Evolutionary conservation across 495 filamentous ascomycete species (phyloP).

Genomic region (Penicillium malachiteum): DNA sequence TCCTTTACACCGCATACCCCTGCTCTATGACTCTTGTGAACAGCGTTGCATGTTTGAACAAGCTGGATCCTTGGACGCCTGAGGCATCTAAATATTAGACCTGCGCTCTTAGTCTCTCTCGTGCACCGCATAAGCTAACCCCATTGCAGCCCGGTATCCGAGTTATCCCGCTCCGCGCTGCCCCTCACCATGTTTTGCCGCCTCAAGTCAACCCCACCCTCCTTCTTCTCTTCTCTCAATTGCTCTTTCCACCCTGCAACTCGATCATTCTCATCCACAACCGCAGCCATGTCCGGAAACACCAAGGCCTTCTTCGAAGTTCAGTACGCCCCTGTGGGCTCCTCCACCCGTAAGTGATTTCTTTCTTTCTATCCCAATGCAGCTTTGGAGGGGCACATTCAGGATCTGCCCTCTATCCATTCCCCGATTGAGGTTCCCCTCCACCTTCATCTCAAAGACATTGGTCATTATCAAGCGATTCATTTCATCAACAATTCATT

Average conservation of each 20-base stretch:
- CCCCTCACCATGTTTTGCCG: constrained; percentile 54
- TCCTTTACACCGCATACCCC: too few species aligned
- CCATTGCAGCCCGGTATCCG: constrained; percentile 25
- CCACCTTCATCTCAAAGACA: neutral
- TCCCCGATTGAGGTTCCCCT: constrained; percentile 3
- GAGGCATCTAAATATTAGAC: constrained; percentile 8
- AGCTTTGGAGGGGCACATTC: constrained; percentile 14
- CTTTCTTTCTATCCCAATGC: neutral
- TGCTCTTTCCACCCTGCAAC: constrained; percentile 42
- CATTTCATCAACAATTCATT: constrained; percentile 4
- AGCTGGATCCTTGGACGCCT: neutral
- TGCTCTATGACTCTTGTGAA: too few species aligned
- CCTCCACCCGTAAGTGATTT: constrained; percentile 60
- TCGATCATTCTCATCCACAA: constrained; percentile 61
- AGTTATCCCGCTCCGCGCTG: constrained; percentile 37
- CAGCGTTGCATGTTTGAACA: neutral
- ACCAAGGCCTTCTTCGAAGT: constrained; percentile 68
- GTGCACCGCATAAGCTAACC: constrained; percentile 26
- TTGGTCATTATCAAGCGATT: neutral
- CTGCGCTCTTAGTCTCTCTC: constrained; percentile 21
- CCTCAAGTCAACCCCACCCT: constrained; percentile 51
- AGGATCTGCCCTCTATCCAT: constrained; percentile 11
- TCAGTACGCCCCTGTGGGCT: constrained; percentile 54
- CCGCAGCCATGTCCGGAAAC: constrained; percentile 58
- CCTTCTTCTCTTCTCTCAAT: constrained; percentile 51